Conservation (phyloP, 805 yeast species). For the Yueomyces sp. region DNA sequence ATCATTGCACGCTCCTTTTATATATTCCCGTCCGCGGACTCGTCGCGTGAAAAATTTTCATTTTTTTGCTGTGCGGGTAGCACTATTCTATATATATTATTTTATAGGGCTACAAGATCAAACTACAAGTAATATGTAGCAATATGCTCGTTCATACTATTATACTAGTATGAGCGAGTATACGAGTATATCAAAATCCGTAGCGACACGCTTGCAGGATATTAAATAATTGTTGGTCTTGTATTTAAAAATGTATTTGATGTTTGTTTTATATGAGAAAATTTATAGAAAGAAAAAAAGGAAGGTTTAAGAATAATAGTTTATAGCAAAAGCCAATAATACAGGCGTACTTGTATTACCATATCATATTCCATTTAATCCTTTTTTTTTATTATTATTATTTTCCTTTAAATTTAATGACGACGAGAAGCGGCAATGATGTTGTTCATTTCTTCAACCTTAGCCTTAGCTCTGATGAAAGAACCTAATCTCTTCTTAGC, state of each 20-base stretch:
- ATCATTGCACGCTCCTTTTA: neutral
- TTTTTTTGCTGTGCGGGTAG: neutral
- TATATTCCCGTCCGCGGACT: neutral
- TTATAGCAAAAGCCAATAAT: too few species aligned
- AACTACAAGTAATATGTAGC: neutral
- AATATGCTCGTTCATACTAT: too few species aligned
- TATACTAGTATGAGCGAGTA: too few species aligned
- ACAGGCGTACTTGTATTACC: neutral
- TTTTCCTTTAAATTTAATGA: conserved; percentile 36
- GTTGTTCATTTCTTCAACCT: conserved; percentile 96
- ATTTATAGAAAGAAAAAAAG: too few species aligned
- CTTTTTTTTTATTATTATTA: neutral
- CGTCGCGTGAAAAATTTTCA: neutral
- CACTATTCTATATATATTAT: neutral
- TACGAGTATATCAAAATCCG: too few species aligned
- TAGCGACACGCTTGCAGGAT: too few species aligned
- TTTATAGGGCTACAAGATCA: neutral
- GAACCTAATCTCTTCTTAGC: conserved; percentile 99
- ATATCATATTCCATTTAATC: neutral
- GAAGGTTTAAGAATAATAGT: too few species aligned
- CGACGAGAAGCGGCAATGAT: conserved; percentile 95
- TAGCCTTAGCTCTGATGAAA: conserved; percentile 98
- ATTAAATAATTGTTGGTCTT: too few species aligned
- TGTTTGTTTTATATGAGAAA: too few species aligned
- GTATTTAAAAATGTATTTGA: too few species aligned